These are phyloP conservation scores for Gelatoporia subvermispora DNA, from an alignment of 768 basidiomycete species.

Conservation along the genomic window DNA sequence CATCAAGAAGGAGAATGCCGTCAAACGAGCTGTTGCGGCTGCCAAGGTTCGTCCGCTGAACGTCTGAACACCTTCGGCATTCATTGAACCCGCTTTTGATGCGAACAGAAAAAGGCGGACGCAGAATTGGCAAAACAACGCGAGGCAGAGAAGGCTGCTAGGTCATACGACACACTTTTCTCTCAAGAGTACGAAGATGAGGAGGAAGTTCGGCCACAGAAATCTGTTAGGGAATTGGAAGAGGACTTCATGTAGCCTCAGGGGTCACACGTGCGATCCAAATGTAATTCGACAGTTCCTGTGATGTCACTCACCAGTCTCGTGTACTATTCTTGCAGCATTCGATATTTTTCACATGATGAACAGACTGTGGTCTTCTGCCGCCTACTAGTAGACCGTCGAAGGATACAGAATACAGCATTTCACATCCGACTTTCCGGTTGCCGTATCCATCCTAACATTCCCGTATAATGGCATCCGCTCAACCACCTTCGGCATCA, in stretches of 20 bases:
- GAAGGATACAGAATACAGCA: no score
- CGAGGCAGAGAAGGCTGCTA: constrained; percentile 82
- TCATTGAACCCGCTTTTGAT: not conserved
- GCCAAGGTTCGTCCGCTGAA: constrained; percentile 49
- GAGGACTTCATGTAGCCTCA: constrained; percentile 76
- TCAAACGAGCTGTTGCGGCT: constrained; percentile 53
- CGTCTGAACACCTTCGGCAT: not conserved
- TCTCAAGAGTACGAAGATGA: constrained; percentile 51
- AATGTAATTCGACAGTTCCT: no score
- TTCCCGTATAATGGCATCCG: no score
- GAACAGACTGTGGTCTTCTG: no score
- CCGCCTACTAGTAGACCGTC: no score
- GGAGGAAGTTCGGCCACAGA: constrained; percentile 35
- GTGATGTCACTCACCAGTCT: no score
- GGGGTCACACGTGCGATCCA: no score
- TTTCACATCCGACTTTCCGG: no score
- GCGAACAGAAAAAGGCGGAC: constrained; percentile 70
- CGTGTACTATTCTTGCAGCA: no score
- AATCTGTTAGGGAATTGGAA: constrained; percentile 71
- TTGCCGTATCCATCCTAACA: no score
- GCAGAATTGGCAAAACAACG: constrained; percentile 66
- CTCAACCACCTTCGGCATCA: no score
- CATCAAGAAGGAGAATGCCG: constrained; percentile 68
- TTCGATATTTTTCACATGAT: no score
- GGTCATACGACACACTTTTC: constrained; percentile 83